phyloP scores from a whole-genome alignment of 176 grass and related monocot genomes.

The Cymbopogon citratus region DNA sequence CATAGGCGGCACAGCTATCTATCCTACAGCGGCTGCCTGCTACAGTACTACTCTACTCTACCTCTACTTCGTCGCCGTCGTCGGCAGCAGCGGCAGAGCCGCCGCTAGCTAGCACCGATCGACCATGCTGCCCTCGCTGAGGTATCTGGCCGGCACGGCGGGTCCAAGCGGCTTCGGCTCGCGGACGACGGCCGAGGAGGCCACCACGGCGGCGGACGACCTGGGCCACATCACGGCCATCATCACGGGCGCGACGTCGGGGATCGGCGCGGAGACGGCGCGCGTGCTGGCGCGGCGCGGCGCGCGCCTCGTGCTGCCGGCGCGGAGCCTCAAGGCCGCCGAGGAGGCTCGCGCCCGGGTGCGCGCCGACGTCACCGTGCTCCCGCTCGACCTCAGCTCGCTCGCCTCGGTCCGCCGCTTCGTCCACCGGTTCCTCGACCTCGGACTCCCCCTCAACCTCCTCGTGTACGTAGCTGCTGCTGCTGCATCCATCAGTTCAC shows the following conservation, averaged over 20 bases:
- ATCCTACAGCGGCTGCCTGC: background rate
- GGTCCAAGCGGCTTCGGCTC: slow-evolving; percentile 85
- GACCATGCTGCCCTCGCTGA: slow-evolving; percentile 37
- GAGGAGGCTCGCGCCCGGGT: slow-evolving; percentile 62
- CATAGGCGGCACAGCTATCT: too few species aligned
- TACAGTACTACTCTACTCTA: background rate
- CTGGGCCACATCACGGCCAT: slow-evolving; percentile 71
- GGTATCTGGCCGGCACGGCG: slow-evolving; percentile 72
- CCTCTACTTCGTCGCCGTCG: too few species aligned
- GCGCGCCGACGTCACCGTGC: slow-evolving; percentile 50
- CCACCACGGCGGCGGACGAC: slow-evolving; percentile 34
- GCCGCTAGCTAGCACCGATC: too few species aligned
- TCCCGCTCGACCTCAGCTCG: slow-evolving; percentile 93
- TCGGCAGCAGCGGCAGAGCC: too few species aligned
- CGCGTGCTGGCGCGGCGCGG: slow-evolving; percentile 66
- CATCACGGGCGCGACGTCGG: slow-evolving; percentile 94
- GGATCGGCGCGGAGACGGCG: slow-evolving; percentile 90
- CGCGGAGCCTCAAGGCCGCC: slow-evolving; percentile 82
- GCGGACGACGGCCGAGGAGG: slow-evolving; percentile 68
- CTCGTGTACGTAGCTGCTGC: slow-evolving; percentile 50
- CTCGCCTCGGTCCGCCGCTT: slow-evolving; percentile 83
- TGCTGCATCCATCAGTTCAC: background rate
- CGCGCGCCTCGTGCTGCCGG: slow-evolving; percentile 76
- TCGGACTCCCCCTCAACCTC: slow-evolving; percentile 80
- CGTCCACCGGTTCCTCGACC: slow-evolving; percentile 55